These are phyloP conservation scores for Acer yangbiense DNA, from an alignment of 345 rosid species.

Conservation along the genomic window DNA sequence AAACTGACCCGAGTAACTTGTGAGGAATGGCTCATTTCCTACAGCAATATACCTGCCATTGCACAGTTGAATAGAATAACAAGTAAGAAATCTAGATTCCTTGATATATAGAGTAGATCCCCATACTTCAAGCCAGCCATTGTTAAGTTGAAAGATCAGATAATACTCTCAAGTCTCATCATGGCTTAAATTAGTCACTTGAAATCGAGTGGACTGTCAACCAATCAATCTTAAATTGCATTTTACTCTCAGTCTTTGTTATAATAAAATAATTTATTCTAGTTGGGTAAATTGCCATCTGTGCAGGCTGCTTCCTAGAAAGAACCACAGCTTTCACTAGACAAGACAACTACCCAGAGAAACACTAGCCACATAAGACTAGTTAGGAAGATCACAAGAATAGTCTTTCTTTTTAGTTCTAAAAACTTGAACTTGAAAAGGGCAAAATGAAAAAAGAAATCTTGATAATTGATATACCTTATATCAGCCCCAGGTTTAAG, in stretches of 20 bases:
- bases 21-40: conserved; percentile 92
- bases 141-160: background rate
- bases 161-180: background rate
- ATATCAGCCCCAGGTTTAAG: conserved; percentile 82
- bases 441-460: background rate
- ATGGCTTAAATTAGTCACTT: background rate
- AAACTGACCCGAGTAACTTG: conserved; percentile 69
- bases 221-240: background rate
- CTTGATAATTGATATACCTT: conserved; percentile 40
- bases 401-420: background rate
- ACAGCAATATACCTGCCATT: conserved; percentile 81
- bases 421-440: background rate
- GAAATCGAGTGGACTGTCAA: background rate
- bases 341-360: conserved; percentile 16
- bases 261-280: conserved; percentile 18
- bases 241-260: conserved; percentile 5
- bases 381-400: background rate
- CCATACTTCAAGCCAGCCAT: background rate
- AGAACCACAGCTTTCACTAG: conserved; percentile 31
- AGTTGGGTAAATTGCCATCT: conserved; percentile 14
- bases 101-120: background rate
- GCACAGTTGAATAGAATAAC: conserved; percentile 12
- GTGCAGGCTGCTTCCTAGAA: conserved; percentile 28
- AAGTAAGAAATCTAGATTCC: background rate
- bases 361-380: conserved; percentile 14